Base-by-base conservation (phyloP, 2,329 filamentous ascomycete species). In the Trichoderma endophyticum region DNA sequence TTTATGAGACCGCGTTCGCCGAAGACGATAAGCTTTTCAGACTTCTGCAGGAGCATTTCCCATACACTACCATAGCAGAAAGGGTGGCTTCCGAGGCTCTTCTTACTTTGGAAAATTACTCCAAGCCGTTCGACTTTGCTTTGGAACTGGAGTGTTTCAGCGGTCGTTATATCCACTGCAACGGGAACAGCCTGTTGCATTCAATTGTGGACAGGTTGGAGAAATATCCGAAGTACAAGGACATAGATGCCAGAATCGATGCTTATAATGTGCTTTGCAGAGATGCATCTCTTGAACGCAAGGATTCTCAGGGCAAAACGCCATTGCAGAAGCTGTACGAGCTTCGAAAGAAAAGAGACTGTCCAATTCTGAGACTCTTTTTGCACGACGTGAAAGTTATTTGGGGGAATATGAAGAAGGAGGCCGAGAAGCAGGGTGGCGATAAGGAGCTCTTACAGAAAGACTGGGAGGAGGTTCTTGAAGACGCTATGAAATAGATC, bases 181-280 rank as follows among this genome's bases (percentile, higher is more conserved):
- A 48, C 32, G 73, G 48, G 4, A n/a, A 24, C 48, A 60, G 26
- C 3, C 66, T 70, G 4, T 15, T 75, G 15, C 74, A 75, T 28
- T 61, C 63, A 6, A 69, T 75, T 21, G 66, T 75, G 36, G 9
- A 66, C 5, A 68, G 64, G 12, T 8, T 73, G 4, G 36, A 24
- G 43, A 60, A 2, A 5, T 8, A 43, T 14, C 21, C 14, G 6
- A 57, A 18, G 2, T 70, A 57, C 11, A 51, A 12, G n/a, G 60
- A 43, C 24, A 21, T 21, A 4, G 9, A 21, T 3, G 61, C 65
- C 2, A 15, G 57, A 12, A 1, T 3, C 5, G 43, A 75, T 39
- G 66, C 71, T 4, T 4, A 21, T 2, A n/a, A 39, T 2, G 36
- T 74, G 32, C 56, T 74, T n/a, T 0, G 1, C 1, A 2, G 6